phyloP scores from a whole-genome alignment of 2,329 filamentous ascomycete species.

The Calonectria montana region DNA sequence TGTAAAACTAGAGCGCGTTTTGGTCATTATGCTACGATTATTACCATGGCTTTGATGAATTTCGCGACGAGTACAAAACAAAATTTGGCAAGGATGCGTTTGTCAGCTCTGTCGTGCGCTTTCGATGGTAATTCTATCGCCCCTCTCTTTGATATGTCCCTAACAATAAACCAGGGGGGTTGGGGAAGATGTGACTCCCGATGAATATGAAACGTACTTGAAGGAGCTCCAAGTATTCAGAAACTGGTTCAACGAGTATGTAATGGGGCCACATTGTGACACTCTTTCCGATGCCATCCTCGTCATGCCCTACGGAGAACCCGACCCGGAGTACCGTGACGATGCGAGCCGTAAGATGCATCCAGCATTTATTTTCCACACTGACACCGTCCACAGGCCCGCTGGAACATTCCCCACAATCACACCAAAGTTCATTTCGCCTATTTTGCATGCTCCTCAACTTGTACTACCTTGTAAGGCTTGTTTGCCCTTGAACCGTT shows the following conservation, averaged over 20 bases:
- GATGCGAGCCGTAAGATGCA: not conserved
- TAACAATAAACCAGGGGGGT: not conserved
- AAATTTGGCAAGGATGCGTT: not conserved
- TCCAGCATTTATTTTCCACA: not conserved
- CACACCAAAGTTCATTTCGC: not conserved
- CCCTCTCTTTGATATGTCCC: not conserved
- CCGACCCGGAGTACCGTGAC: not conserved
- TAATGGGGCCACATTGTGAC: not conserved
- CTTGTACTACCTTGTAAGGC: not conserved
- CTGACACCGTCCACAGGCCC: not conserved
- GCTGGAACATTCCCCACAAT: not conserved
- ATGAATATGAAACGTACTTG: not conserved
- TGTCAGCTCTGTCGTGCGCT: not conserved
- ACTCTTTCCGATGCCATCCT: not conserved
- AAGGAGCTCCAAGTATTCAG: not conserved
- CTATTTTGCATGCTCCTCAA: not conserved
- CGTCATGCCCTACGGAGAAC: not conserved
- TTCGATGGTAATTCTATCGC: not conserved
- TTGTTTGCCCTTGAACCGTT: not conserved
- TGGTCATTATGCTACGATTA: not conserved
- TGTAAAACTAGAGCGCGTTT: not conserved
- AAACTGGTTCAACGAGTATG: not conserved
- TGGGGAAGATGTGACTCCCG: not conserved
- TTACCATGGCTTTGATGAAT: not conserved
- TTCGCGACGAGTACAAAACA: not conserved